Percentiles rank a stretch among this genome's conserved stretches.
These are phyloP conservation scores for Phytopythium boreale DNA, from an alignment of 352 stramenopile species.

Conservation along the genomic window DNA sequence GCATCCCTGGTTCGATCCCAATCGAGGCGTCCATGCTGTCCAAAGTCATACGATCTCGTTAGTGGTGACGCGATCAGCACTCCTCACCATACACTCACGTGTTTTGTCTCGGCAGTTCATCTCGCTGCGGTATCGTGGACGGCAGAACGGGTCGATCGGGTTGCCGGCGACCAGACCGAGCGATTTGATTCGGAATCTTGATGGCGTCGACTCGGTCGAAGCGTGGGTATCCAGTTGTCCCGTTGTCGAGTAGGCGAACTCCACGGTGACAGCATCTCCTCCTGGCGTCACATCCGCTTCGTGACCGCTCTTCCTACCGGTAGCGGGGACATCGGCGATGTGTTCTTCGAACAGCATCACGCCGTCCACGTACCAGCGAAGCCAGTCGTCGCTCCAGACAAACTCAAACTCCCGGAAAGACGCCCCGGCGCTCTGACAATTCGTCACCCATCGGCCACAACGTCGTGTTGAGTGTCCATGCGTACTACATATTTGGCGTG, in stretches of 20 bases:
- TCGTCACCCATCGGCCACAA: neutral
- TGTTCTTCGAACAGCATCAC: conserved; percentile 45
- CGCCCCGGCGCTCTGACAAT: conserved; percentile 23
- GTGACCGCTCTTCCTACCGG: neutral
- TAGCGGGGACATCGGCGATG: conserved; percentile 10
- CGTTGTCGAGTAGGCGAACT: conserved; percentile 12
- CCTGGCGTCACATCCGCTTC: neutral
- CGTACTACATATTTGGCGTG: neutral
- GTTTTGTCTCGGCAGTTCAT: conserved; percentile 44
- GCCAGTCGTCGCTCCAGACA: conserved; percentile 45
- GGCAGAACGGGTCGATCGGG: conserved; percentile 26
- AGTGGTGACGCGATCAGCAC: neutral
- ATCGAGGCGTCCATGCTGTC: conserved; percentile 39
- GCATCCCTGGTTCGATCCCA: conserved; percentile 61
- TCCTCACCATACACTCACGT: conserved; percentile 20
- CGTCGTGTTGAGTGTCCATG: neutral
- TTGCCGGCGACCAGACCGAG: conserved; percentile 24
- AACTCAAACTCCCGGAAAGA: conserved; percentile 33
- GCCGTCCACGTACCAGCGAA: conserved; percentile 60
- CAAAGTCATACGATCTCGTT: neutral
- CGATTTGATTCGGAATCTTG: conserved; percentile 20
- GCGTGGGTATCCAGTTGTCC: neutral
- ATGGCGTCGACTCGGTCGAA: neutral
- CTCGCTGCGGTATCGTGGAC: conserved; percentile 25
- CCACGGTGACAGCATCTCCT: conserved; percentile 11